These are phyloP conservation scores for Martiniozyma abietophila DNA, from an alignment of 805 yeast species.

Conservation along the genomic window DNA sequence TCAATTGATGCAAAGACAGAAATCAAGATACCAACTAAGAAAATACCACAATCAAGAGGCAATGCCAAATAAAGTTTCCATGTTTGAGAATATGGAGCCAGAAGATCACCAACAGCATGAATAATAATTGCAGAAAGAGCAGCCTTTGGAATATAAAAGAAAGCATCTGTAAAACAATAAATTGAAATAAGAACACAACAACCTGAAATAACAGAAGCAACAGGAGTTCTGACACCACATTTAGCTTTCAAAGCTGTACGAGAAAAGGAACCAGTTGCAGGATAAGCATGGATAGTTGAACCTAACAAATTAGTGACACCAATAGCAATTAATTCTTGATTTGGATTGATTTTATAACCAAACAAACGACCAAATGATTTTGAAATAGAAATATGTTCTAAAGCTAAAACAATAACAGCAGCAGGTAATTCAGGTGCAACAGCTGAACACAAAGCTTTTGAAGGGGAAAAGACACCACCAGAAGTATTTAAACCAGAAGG, in stretches of 20 bases:
- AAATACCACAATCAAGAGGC: slow-evolving; percentile 68
- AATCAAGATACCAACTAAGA: slow-evolving; percentile 60
- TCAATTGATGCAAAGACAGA: slow-evolving; percentile 76
- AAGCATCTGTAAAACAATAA: slow-evolving; percentile 73
- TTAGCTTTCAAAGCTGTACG: slow-evolving; percentile 89
- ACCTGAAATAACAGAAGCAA: slow-evolving; percentile 88
- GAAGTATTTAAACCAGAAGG: slow-evolving; percentile 75
- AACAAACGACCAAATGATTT: slow-evolving; percentile 88
- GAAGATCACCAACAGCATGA: slow-evolving; percentile 86
- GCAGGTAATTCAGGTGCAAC: slow-evolving; percentile 79
- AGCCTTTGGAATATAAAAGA: slow-evolving; percentile 85
- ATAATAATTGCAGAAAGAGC: slow-evolving; percentile 78
- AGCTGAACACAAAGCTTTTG: slow-evolving; percentile 45
- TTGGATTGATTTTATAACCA: slow-evolving; percentile 83
- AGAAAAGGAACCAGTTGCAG: slow-evolving; percentile 92
- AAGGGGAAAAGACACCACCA: slow-evolving; percentile 57
- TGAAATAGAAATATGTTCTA: slow-evolving; percentile 88
- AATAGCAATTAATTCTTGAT: slow-evolving; percentile 88
- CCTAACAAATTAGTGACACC: slow-evolving; percentile 87
- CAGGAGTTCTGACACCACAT: slow-evolving; percentile 93
- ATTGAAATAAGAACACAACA: slow-evolving; percentile 77
- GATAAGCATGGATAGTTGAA: slow-evolving; percentile 86
- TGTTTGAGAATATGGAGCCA: slow-evolving; percentile 59
- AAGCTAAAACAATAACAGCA: slow-evolving; percentile 68
- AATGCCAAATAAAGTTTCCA: slow-evolving; percentile 60